Conservation (phyloP, 2,329 filamentous ascomycete species). For the Daldinia eschscholtzii region DNA sequence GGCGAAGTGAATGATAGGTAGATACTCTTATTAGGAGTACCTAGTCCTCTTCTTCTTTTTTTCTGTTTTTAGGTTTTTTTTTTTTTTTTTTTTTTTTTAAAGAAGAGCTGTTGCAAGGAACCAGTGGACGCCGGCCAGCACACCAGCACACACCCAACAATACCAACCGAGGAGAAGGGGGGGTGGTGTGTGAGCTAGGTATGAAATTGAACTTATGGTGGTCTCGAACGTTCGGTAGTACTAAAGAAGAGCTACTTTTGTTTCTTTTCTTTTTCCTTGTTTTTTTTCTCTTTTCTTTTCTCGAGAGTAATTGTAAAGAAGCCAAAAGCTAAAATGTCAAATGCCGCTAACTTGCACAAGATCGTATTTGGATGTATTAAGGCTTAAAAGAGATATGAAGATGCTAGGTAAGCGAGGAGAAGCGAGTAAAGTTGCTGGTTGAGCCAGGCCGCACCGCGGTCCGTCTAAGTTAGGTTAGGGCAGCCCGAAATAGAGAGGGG, state of each 20-base stretch:
- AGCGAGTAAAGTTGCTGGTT: neutral
- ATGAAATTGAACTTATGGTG: constrained; percentile 25
- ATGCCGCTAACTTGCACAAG: neutral
- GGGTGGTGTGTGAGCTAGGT: neutral
- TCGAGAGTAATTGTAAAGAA: neutral
- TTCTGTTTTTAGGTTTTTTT: neutral
- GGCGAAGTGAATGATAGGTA: neutral
- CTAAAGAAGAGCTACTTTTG: constrained; percentile 26
- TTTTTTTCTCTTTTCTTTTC: no score
- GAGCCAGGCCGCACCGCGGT: constrained; percentile 14
- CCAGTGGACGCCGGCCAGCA: constrained; percentile 25
- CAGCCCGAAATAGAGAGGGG: constrained; percentile 1
- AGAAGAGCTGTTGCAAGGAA: constrained; percentile 10
- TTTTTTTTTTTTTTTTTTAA: neutral
- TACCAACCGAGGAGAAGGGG: constrained; percentile 8
- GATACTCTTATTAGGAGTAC: neutral
- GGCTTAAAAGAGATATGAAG: constrained; percentile 3
- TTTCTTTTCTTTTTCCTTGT: neutral
- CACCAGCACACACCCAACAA: neutral
- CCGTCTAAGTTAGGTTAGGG: constrained; percentile 15
- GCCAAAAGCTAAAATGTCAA: neutral
- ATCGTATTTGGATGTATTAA: constrained; percentile 7
- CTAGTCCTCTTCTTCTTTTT: neutral
- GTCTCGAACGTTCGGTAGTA: constrained; percentile 45
- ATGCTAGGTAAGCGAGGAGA: neutral